Evolutionary conservation across 768 basidiomycete genomes (phyloP).

Genomic region (Pulveroboletus sp.): DNA sequence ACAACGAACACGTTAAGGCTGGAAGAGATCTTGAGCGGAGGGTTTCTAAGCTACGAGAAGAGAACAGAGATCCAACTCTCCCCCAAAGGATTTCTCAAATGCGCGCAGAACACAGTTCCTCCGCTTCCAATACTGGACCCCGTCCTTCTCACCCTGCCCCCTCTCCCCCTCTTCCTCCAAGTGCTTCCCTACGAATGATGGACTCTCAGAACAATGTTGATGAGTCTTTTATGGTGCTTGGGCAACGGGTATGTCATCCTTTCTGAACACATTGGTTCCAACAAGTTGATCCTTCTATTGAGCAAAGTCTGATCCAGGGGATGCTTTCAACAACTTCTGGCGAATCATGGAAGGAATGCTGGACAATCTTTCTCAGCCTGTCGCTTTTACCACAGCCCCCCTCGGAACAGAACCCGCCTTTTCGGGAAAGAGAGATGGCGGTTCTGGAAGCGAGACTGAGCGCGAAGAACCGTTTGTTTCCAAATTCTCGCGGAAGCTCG

Average conservation of each 20-base stretch:
- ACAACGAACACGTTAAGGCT: constrained; percentile 71
- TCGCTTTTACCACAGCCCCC: constrained; percentile 81
- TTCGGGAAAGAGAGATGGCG: constrained; percentile 41
- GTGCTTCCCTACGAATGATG: constrained; percentile 32
- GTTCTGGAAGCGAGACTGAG: constrained; percentile 66
- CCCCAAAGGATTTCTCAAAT: constrained; percentile 52
- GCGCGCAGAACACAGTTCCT: constrained; percentile 22
- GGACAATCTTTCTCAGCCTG: constrained; percentile 77
- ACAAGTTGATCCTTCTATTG: constrained; percentile 2
- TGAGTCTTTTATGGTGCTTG: constrained; percentile 87
- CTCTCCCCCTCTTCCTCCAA: constrained; percentile 47
- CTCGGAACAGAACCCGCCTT: constrained; percentile 43
- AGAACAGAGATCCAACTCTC: constrained; percentile 72
- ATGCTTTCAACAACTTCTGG: constrained; percentile 90
- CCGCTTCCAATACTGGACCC: constrained; percentile 14
- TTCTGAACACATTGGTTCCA: constrained; percentile 1
- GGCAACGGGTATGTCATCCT: constrained; percentile 56
- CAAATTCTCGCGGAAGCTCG: constrained; percentile 47
- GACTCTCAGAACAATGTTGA: constrained; percentile 69
- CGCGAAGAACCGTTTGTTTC: constrained; percentile 61
- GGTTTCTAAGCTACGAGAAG: constrained; percentile 68
- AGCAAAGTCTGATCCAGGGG: constrained; percentile 71
- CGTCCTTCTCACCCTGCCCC: constrained; percentile 32
- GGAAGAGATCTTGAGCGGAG: constrained; percentile 69
- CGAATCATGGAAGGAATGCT: constrained; percentile 83